Base-by-base conservation (phyloP, 1,284 basidiomycete genomes). In the Kwoniella shivajii region DNA sequence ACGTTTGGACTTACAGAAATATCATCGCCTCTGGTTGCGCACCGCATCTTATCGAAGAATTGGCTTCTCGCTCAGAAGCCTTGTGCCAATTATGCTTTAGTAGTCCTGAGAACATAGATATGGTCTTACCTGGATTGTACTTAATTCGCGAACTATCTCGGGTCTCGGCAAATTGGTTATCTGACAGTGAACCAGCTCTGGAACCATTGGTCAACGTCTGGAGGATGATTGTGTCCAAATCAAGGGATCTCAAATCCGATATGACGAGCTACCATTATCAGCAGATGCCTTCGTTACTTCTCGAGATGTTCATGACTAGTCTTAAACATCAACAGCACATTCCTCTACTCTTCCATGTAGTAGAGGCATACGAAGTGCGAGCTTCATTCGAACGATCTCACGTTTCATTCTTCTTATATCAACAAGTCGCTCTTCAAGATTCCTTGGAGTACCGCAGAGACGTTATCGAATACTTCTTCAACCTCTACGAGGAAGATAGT, bases 261-360 rank as follows among this genome's bases (percentile, higher is more conserved):
- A 73, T 70, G 65, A 71, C 69, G 75, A 81, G 52, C 65, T 80
- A 47, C 77, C 83, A 62, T 69, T 84, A 57, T 80, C 83, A 49
- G 84, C 85, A 86, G 57, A 84, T 88, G 64, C 88, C 90, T 61
- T 80, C 82, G 18, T 78, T 89, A 50, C 84, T 91, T 65, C 78
- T 91, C 42, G 82, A 85, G 26, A 86, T 95, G 66, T 92, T 94
- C 78, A 86, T 86, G 69, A 84, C 69, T 11, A 78, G 76, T 60
- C 75, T 83, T 46, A 70, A 85, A 62, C 85, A 86, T 50, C 81
- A 88, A 66, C 85, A 86, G 37, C 87, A 90, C 43, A 85, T 95
- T 51, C 91, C 97, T 67, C 80, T 97, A 2, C 81, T 98, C 36
- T 93, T 97, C 73, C 92, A 96, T 55, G 81, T 98, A 38, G 85